Evolutionary conservation across 495 filamentous ascomycete genomes (phyloP).

Genomic region (Penicillium paradoxum): DNA sequence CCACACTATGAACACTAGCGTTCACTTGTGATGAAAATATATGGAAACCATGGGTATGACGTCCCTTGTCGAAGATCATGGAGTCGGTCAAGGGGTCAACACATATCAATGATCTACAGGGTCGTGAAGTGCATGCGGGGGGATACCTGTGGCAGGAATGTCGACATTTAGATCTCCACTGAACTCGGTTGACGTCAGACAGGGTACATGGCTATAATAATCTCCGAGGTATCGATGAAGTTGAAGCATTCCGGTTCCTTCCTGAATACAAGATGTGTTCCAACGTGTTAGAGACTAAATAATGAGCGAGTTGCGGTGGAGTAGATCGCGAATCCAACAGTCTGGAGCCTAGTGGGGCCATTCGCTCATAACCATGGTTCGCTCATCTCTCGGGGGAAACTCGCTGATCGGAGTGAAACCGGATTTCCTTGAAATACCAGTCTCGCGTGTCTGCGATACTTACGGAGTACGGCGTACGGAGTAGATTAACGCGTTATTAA

Average conservation of each 20-base stretch:
- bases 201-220: no score
- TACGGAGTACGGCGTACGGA: no score
- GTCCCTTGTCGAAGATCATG: neutral
- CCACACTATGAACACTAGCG: constrained; percentile 1
- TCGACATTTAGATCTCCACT: neutral
- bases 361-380: constrained; percentile 9
- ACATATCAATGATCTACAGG: constrained; percentile 5
- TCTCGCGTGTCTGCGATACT: neutral
- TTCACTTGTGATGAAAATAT: neutral
- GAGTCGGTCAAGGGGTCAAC: neutral
- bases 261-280: no score
- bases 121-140: constrained; percentile 4
- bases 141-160: neutral
- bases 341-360: neutral
- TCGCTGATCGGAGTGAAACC: constrained; percentile 10
- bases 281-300: no score
- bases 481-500: neutral
- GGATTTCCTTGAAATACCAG: neutral
- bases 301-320: neutral
- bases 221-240: no score
- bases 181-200: neutral
- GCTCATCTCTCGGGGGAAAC: constrained; percentile 30
- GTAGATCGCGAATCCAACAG: neutral
- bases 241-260: no score
- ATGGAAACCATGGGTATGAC: constrained; percentile 1